These are phyloP conservation scores for Staphylotrichum tortipilum DNA, from an alignment of 495 filamentous ascomycete genomes.

Conservation along the genomic window DNA sequence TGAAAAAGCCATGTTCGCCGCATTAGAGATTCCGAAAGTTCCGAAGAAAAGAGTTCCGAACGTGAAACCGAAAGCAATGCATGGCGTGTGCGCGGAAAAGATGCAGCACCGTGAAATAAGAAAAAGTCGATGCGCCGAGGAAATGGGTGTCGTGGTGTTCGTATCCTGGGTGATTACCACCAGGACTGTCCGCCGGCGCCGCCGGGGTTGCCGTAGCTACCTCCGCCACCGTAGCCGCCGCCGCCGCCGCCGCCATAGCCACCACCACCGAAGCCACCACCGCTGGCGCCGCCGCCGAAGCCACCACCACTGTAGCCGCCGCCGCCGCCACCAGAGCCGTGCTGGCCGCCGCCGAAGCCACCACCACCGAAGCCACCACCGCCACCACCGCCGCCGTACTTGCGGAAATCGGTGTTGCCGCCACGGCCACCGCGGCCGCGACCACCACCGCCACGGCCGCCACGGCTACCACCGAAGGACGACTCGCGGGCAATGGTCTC, in stretches of 20 bases:
- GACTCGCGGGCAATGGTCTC: conserved; percentile 95
- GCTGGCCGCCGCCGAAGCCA: conserved; percentile 36
- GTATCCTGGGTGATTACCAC: conserved; percentile 61
- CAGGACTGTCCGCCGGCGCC: conserved; percentile 77
- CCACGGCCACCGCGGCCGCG: conserved; percentile 57
- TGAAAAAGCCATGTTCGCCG: conserved; percentile 27
- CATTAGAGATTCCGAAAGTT: conserved; percentile 19
- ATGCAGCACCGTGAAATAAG: conserved; percentile 6
- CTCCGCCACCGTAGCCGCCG: conserved; percentile 75
- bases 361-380: conserved; percentile 44
- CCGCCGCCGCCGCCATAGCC: conserved; percentile 42
- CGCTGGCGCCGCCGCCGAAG: conserved; percentile 48
- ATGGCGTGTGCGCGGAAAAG: conserved; percentile 9
- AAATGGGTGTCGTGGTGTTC: conserved; percentile 9
- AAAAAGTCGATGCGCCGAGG: conserved; percentile 3
- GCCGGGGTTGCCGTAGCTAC: conserved; percentile 63
- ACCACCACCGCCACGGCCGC: conserved; percentile 63
- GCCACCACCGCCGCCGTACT: conserved; percentile 53
- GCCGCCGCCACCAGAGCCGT: conserved; percentile 42
- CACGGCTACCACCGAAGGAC: conserved; percentile 64
- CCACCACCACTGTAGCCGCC: conserved; percentile 29
- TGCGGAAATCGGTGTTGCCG: conserved; percentile 83
- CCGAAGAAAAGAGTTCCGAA: conserved; percentile 1
- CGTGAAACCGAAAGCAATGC: conserved; percentile 12
- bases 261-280: conserved; percentile 25